A percentile compares a stretch with the other conserved stretches of the same genome.
phyloP scores from a whole-genome alignment of 306 rosid genomes.

The Casuarina glauca region DNA sequence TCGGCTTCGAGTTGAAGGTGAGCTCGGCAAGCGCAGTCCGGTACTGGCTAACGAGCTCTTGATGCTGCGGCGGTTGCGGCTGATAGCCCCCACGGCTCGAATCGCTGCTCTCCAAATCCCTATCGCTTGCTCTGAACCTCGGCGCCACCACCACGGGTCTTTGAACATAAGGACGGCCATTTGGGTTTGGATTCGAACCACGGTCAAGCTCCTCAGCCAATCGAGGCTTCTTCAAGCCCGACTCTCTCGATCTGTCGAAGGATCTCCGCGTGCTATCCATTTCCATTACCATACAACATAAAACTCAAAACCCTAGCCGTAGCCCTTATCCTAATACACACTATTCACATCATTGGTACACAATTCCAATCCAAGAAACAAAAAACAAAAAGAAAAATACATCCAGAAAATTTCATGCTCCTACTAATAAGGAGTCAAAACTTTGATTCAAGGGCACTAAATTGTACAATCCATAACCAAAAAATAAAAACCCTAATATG shows the following conservation, averaged over 20 bases:
- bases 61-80: slow-evolving; percentile 63
- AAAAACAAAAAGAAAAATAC: neutral
- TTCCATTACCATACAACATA: slow-evolving; percentile 39
- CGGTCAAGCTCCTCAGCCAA: slow-evolving; percentile 62
- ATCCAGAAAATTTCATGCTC: neutral
- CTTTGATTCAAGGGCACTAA: neutral
- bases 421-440: neutral
- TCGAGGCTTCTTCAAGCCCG: slow-evolving; percentile 79
- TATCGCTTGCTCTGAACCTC: slow-evolving; percentile 54
- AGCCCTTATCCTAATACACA: slow-evolving; percentile 33
- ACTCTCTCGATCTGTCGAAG: slow-evolving; percentile 79
- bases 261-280: slow-evolving; percentile 90
- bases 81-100: slow-evolving; percentile 64
- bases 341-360: slow-evolving; percentile 24
- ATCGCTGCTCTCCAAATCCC: slow-evolving; percentile 54
- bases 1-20: slow-evolving; percentile 85
- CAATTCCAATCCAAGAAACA: neutral
- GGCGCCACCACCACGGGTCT: slow-evolving; percentile 42
- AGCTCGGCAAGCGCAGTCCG: slow-evolving; percentile 80
- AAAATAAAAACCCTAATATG: slow-evolving; percentile 41
- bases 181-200: slow-evolving; percentile 30
- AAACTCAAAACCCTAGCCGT: slow-evolving; percentile 48
- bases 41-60: slow-evolving; percentile 78
- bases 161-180: slow-evolving; percentile 59
- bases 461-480: slow-evolving; percentile 19